Percentiles rank a stretch among this genome's conserved stretches.
Conservation (phyloP, 176 grass and related monocot genomes). For the Carex kokanica region DNA sequence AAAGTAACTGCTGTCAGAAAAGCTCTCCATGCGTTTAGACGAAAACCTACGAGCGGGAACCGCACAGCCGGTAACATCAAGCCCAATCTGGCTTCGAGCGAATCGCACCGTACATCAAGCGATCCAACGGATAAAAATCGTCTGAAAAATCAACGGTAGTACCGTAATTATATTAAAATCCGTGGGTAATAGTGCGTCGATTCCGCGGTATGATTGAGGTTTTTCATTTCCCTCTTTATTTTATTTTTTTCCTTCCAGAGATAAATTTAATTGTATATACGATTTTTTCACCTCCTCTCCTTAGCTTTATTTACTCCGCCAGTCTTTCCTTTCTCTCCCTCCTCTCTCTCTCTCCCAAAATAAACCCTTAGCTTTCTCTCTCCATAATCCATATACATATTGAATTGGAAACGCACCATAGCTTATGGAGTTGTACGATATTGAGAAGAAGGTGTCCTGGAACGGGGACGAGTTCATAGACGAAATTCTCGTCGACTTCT, state of each 20-base stretch:
- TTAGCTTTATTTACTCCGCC: conserved; percentile 70
- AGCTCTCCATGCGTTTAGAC: neutral
- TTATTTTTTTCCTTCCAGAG: conserved; percentile 19
- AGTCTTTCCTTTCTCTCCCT: conserved; percentile 48
- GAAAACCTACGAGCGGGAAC: conserved; percentile 20
- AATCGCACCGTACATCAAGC: neutral
- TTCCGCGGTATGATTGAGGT: neutral
- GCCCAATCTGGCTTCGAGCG: neutral
- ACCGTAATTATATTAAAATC: neutral
- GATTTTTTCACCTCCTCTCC: conserved; percentile 30
- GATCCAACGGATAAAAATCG: neutral
- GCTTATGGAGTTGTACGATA: conserved; percentile 5
- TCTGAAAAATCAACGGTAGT: neutral
- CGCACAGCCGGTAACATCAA: neutral
- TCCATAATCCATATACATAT: conserved; percentile 16
- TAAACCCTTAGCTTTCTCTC: conserved; percentile 53
- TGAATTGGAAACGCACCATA: conserved; percentile 29
- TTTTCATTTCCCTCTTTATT: neutral
- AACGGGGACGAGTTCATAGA: conserved; percentile 68
- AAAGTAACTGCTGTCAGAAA: conserved; percentile 24
- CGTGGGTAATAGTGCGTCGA: neutral
- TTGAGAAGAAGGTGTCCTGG: conserved; percentile 51
- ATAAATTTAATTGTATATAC: conserved; percentile 25
- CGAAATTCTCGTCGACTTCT: conserved; percentile 76
- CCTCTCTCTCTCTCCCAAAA: conserved; percentile 37